Base-by-base conservation (phyloP, 1,284 basidiomycete genomes). In the Exobasidium rhododendri region DNA sequence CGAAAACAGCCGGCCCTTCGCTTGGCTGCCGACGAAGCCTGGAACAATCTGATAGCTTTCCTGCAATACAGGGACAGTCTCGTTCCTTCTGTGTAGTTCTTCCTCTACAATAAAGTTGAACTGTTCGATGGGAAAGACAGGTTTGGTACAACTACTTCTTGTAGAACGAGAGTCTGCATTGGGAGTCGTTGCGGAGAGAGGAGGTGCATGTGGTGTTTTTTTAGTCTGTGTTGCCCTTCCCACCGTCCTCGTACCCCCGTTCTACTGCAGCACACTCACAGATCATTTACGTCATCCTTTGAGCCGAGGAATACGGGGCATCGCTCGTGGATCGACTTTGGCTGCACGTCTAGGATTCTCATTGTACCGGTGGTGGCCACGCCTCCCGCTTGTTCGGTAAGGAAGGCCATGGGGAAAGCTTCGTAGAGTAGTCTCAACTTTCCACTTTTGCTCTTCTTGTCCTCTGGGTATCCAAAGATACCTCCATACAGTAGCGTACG, bases 371-470 rank as follows among this genome's bases (percentile, higher is more conserved):
- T 98, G 5, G 94, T 97, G 1, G 96, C 96, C 64, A 97, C 82
- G 53, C 96, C 96, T 35, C 96, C 96, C 31, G 96, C 96, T 45
- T 94, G 92, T 78, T 97, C 94, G 3, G 88, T 93, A 75, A 97
- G 83, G 83, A 90, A 94, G 2, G 94, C 91, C 94, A 97, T 97
- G n/a, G 94, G 94, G 86, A 97, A 98, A 4, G 92, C 94, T 83
- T 98, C 96, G 78, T 98, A 99, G 53, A 98, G 83, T 78, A 98
- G 83, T 76, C 96, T 86, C 73, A 98, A 85, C 83, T 99, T 99
- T 62, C 94, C 94, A 71, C 83, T 88, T 84, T 94, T 96, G 83
- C 87, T 91, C 86, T 98, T 98, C 85, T 92, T 97, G 83, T 98
- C 96, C 75, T 89, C 88, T 4, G 96, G 96, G 82, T 99, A 99